Evolutionary conservation across 2,329 filamentous ascomycete species (phyloP).

Genomic region (Orbilia ellipsospora): DNA sequence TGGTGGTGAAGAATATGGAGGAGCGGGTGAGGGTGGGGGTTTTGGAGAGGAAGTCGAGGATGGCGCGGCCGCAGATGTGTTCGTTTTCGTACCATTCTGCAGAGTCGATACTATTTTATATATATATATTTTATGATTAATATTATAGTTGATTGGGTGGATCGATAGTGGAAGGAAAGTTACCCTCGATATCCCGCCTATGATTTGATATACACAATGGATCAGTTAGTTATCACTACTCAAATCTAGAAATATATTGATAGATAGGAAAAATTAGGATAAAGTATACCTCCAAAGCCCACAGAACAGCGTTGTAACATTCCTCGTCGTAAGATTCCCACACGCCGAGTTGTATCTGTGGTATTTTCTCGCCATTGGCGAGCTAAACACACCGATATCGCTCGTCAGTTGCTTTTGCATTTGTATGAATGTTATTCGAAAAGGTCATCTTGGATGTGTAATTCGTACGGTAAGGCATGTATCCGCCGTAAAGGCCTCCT

Average conservation of each 20-base stretch:
- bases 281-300: conserved; percentile 66
- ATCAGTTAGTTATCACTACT: background rate
- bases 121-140: no score
- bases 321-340: conserved; percentile 76
- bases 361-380: conserved; percentile 74
- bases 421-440: background rate
- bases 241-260: background rate
- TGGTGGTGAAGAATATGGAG: conserved; percentile 83
- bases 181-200: conserved; percentile 56
- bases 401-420: background rate
- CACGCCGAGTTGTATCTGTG: conserved; percentile 77
- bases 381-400: conserved; percentile 63
- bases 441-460: no score
- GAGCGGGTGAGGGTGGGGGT: conserved; percentile 69
- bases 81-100: conserved; percentile 79
- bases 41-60: conserved; percentile 68
- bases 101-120: conserved; percentile 66
- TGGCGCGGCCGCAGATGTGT: conserved; percentile 73
- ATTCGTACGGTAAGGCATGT: conserved; percentile 35
- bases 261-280: background rate
- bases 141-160: background rate
- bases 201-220: background rate
- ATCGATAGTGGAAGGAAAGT: background rate
- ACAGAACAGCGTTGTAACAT: conserved; percentile 69
- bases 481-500: conserved; percentile 40